Conservation (phyloP, 2,329 filamentous ascomycete species). For the Endocalyx cinctus region DNA sequence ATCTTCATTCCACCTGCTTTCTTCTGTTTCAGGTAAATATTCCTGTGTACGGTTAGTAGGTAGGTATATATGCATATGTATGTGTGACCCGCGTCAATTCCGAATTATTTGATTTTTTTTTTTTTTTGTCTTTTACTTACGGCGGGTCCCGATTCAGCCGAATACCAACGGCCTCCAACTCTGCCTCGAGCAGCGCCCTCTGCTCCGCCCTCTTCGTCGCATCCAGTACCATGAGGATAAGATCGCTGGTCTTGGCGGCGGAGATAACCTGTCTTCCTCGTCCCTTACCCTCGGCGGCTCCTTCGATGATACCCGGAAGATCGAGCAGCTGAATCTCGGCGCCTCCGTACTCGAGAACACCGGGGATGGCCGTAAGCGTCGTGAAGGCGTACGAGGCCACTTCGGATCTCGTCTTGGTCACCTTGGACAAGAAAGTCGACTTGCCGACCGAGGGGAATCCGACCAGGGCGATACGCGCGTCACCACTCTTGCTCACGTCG, state of each 20-base stretch:
- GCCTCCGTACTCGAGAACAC: conserved; percentile 94
- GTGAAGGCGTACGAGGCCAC: conserved; percentile 97
- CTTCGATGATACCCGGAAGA: conserved; percentile 96
- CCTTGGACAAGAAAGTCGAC: conserved; percentile 97
- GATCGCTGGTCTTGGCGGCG: conserved; percentile 94
- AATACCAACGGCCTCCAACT: conserved; percentile 93
- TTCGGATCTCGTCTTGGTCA: conserved; percentile 96
- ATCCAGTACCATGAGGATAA: conserved; percentile 95
- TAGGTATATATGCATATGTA: too few relatives aligned
- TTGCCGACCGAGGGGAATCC: conserved; percentile 99
- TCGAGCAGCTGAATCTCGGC: conserved; percentile 98
- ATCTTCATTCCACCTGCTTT: conserved; percentile 99
- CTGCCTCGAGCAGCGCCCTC: conserved; percentile 79
- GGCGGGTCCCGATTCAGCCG: conserved; percentile 86
- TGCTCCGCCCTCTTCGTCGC: conserved; percentile 96
- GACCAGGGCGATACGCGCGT: conserved; percentile 93
- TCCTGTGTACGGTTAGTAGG: conserved; percentile 46
- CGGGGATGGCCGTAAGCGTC: conserved; percentile 93
- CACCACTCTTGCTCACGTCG: conserved; percentile 91
- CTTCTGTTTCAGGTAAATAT: conserved; percentile 95
- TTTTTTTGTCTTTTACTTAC: conserved; percentile 46
- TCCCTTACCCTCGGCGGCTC: conserved; percentile 91
- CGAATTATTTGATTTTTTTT: not conserved
- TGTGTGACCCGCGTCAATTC: too few relatives aligned
- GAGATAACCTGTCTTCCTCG: conserved; percentile 94